phyloP scores from a whole-genome alignment of 805 yeast genomes.

The Teunomyces kruisii region DNA sequence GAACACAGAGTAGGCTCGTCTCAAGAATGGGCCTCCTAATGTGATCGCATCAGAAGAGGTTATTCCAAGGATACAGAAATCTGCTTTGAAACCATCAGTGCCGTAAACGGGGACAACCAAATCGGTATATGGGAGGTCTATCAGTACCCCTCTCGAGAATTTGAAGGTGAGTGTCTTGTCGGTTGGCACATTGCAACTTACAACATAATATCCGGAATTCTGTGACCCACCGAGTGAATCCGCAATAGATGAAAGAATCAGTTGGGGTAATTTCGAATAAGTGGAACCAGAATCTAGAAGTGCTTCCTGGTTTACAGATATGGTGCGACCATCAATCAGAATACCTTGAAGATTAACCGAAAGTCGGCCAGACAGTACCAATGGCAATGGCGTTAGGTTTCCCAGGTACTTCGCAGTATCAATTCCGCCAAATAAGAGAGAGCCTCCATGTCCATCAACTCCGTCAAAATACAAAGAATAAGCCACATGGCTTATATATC shows the following conservation, averaged over 20 bases:
- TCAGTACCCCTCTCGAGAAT: constrained; percentile 1
- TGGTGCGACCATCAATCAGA: neutral
- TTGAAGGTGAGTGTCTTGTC: constrained; percentile 4
- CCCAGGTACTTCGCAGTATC: constrained; percentile 25
- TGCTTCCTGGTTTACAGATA: constrained; percentile 7
- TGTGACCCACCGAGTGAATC: constrained; percentile 11
- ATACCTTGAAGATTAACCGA: neutral
- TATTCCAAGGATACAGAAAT: constrained; percentile 2
- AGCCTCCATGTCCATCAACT: constrained; percentile 18
- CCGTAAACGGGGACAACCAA: neutral
- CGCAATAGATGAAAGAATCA: constrained; percentile 9
- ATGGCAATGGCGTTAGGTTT: constrained; percentile 11
- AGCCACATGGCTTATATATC: constrained; percentile 21
- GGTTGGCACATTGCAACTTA: neutral
- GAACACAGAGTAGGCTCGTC: constrained; percentile 24
- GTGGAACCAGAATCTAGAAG: constrained; percentile 22
- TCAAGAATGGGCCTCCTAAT: constrained; percentile 28
- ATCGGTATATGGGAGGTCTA: constrained; percentile 6
- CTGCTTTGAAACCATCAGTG: neutral
- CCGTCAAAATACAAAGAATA: constrained; percentile 27
- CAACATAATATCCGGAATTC: neutral
- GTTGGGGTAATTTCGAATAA: constrained; percentile 16
- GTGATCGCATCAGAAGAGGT: constrained; percentile 5
- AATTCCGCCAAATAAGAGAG: constrained; percentile 29
- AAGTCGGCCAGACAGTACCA: constrained; percentile 1